phyloP scores from a whole-genome alignment of 1,139 yeast species.

The Blastobotrys proliferans region DNA sequence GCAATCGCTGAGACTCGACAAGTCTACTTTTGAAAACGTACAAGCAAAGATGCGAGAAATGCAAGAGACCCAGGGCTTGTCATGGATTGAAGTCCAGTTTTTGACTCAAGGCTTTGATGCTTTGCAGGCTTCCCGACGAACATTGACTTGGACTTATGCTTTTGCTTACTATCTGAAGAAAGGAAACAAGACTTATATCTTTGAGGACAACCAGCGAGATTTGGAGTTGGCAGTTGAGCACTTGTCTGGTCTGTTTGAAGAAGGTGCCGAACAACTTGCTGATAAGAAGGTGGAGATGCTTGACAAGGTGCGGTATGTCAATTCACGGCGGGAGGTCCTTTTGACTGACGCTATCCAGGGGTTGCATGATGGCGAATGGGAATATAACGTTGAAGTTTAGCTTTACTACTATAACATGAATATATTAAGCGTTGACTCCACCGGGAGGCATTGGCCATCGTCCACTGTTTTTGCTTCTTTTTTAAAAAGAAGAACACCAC shows the following conservation, averaged over 20 bases:
- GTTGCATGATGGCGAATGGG: conserved; percentile 35
- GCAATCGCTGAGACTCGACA: conserved; percentile 71
- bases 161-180: conserved; percentile 64
- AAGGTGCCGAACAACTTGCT: conserved; percentile 33
- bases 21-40: conserved; percentile 56
- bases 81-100: conserved; percentile 91
- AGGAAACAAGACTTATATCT: conserved; percentile 44
- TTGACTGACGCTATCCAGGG: conserved; percentile 36
- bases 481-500: no score
- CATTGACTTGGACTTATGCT: conserved; percentile 89
- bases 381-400: conserved; percentile 18
- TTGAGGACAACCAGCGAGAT: conserved; percentile 72
- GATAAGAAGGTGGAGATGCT: conserved; percentile 31
- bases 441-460: no score
- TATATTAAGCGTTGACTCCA: no score
- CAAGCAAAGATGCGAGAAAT: conserved; percentile 61
- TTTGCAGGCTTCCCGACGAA: conserved; percentile 65
- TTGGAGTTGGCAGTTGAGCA: conserved; percentile 75
- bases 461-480: no score
- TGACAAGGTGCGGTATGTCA: conserved; percentile 38
- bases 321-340: conserved; percentile 32
- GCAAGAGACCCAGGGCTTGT: conserved; percentile 59
- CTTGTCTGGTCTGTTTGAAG: conserved; percentile 61
- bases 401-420: no score
- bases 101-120: conserved; percentile 66